phyloP scores from a whole-genome alignment of 116 monocot species.

The Trichopus zeylanicus region DNA sequence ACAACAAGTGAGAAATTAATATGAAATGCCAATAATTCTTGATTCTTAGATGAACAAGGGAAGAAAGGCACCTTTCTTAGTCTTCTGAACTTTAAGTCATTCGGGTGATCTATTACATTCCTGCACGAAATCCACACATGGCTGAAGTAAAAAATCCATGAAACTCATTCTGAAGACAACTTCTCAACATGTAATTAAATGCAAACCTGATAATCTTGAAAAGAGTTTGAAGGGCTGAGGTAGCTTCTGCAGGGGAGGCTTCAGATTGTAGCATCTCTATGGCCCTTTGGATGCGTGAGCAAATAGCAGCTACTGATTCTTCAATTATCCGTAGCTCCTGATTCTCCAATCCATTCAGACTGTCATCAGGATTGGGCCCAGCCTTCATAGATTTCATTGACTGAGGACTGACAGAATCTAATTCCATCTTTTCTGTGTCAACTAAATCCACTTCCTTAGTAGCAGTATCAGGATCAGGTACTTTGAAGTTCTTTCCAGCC shows the following conservation, averaged over 20 bases:
- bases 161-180: too few relatives aligned
- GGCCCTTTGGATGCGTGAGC: constrained; percentile 47
- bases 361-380: constrained; percentile 29
- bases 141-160: not conserved
- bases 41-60: not conserved
- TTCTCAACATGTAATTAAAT: not conserved
- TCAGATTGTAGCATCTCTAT: constrained; percentile 51
- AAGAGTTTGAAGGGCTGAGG: constrained; percentile 56
- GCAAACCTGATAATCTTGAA: constrained; percentile 77
- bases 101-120: constrained; percentile 86
- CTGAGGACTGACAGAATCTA: not conserved
- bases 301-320: constrained; percentile 60
- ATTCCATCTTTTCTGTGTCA: not conserved
- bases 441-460: not conserved
- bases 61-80: constrained; percentile 50
- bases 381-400: constrained; percentile 4
- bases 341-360: constrained; percentile 12
- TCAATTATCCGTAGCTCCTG: constrained; percentile 50
- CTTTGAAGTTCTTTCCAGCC: not conserved
- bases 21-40: not conserved
- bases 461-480: constrained; percentile 24
- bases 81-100: constrained; percentile 59
- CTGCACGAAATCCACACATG: constrained; percentile 16
- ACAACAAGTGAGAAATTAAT: not conserved
- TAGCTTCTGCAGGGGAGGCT: constrained; percentile 32